Conservation (phyloP, 2,329 filamentous ascomycete species). For the Paecilomyces fulvus region DNA sequence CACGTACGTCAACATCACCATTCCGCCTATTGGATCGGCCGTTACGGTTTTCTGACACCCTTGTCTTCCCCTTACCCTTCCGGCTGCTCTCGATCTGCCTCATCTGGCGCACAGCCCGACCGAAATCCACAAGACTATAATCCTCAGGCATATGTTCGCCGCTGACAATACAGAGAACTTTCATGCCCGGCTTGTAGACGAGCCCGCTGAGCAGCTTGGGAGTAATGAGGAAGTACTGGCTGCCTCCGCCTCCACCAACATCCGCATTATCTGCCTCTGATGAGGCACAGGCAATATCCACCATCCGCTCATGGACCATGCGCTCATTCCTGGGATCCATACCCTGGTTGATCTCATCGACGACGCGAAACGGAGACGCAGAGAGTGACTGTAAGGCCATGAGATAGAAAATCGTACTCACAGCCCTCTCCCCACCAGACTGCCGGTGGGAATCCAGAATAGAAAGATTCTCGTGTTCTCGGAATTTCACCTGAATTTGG, state of each 20-base stretch:
- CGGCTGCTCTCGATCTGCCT: constrained; percentile 16
- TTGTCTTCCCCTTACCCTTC: constrained; percentile 8
- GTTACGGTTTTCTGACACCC: background rate
- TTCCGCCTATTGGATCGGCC: background rate
- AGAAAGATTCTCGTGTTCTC: constrained; percentile 74
- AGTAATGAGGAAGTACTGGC: constrained; percentile 92
- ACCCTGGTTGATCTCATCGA: constrained; percentile 98
- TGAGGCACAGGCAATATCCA: constrained; percentile 76
- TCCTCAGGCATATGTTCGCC: constrained; percentile 55
- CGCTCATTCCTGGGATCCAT: constrained; percentile 99
- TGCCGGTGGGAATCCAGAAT: constrained; percentile 86
- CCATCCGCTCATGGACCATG: constrained; percentile 96
- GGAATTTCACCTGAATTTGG: constrained; percentile 90
- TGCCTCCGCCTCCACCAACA: constrained; percentile 35
- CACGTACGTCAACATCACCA: background rate
- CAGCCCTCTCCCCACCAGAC: constrained; percentile 89
- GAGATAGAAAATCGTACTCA: constrained; percentile 97
- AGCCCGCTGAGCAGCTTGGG: constrained; percentile 84
- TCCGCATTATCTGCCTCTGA: constrained; percentile 49
- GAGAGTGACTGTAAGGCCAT: constrained; percentile 95
- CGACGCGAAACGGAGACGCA: constrained; percentile 90
- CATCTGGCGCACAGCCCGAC: constrained; percentile 25
- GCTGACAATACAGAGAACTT: constrained; percentile 84
- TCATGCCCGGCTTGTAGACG: constrained; percentile 84
- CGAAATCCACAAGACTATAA: constrained; percentile 29